phyloP scores from a whole-genome alignment of 495 filamentous ascomycete genomes.

The Acidiella bohemica region DNA sequence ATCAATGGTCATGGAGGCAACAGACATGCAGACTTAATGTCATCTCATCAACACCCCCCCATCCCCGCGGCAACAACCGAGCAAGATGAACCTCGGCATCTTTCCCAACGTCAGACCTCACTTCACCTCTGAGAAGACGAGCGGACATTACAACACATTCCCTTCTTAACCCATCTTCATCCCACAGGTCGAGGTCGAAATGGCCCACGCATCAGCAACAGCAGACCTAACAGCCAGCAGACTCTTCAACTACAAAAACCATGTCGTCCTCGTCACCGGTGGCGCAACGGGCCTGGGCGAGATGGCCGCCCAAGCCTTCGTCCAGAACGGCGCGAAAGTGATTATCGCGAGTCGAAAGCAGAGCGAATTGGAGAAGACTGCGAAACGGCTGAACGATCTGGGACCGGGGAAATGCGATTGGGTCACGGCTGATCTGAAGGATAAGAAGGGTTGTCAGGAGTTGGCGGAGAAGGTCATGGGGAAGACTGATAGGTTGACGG shows the following conservation, averaged over 20 bases:
- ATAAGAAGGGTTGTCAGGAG: conserved; percentile 21
- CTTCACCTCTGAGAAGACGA: no score
- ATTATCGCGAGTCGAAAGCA: conserved; percentile 30
- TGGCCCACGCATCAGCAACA: conserved; percentile 16
- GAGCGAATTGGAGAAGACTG: conserved; percentile 27
- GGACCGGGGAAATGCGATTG: conserved; percentile 26
- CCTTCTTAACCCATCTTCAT: no score
- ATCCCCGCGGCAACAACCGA: no score
- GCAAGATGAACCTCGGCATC: no score
- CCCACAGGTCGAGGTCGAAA: no score
- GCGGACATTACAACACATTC: no score
- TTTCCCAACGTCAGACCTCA: no score
- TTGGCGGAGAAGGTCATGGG: conserved; percentile 23
- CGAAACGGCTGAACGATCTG: conserved; percentile 22
- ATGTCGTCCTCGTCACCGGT: conserved; percentile 27
- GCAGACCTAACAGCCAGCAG: conserved; percentile 19
- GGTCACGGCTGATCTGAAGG: conserved; percentile 25
- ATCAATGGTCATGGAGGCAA: no score
- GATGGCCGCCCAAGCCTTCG: conserved; percentile 29
- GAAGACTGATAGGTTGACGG: conserved; percentile 22
- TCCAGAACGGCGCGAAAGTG: conserved; percentile 27
- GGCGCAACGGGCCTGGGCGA: conserved; percentile 29
- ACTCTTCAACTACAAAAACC: conserved; percentile 26
- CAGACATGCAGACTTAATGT: no score
- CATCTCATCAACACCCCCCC: no score